Percentiles rank a stretch among this genome's conserved stretches.
phyloP scores from a whole-genome alignment of 2,329 filamentous ascomycete genomes.

The Cercospora brassicicola region DNA sequence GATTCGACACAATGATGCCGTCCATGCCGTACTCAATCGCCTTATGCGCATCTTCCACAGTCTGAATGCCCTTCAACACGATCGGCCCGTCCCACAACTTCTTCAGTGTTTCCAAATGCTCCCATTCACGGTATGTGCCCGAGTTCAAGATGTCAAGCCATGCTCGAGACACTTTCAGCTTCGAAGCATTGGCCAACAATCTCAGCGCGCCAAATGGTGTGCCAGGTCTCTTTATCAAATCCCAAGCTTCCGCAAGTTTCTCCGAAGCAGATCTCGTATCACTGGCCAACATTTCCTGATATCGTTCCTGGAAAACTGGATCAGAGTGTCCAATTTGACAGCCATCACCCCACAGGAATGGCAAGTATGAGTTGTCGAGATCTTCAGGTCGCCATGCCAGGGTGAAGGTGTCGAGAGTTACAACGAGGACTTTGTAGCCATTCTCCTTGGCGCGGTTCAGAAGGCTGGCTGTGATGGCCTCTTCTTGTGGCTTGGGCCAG shows the following conservation, averaged over 20 bases:
- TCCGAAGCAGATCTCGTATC: conserved; percentile 37
- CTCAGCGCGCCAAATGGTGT: conserved; percentile 38
- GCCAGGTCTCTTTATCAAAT: conserved; percentile 41
- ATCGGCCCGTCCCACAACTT: conserved; percentile 66
- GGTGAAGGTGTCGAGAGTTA: conserved; percentile 71
- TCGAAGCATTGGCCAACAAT: conserved; percentile 38
- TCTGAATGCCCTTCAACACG: conserved; percentile 61
- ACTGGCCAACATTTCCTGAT: conserved; percentile 45
- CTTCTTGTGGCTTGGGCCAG: conserved; percentile 62
- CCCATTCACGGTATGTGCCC: conserved; percentile 52
- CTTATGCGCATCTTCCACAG: conserved; percentile 51
- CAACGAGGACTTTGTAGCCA: conserved; percentile 66
- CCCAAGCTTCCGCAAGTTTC: conserved; percentile 42
- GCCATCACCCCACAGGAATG: conserved; percentile 51
- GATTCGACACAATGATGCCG: conserved; percentile 57
- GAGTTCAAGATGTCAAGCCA: conserved; percentile 41
- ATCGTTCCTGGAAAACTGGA: conserved; percentile 57
- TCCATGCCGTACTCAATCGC: conserved; percentile 50
- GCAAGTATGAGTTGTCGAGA: conserved; percentile 29
- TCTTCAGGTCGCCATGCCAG: conserved; percentile 64
- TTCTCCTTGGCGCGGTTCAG: conserved; percentile 60
- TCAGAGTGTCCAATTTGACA: conserved; percentile 55
- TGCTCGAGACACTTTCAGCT: conserved; percentile 41
- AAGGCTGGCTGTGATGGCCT: conserved; percentile 64
- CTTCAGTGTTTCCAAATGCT: conserved; percentile 59